Conservation (phyloP, 768 basidiomycete species). For the Serendipita sp. region DNA sequence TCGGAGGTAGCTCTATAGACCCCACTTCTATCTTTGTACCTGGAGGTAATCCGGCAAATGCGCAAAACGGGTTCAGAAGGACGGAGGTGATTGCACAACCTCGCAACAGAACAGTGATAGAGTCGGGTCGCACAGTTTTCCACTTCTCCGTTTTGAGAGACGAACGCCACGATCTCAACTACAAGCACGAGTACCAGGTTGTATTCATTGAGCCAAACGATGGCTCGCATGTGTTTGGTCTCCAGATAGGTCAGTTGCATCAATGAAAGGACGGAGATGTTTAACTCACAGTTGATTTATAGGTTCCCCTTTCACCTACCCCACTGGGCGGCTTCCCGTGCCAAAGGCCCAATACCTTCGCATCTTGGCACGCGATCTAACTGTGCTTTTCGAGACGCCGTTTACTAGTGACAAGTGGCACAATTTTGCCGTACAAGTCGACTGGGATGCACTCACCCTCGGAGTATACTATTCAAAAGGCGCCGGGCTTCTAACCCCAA, state of each 20-base stretch:
- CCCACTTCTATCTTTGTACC: constrained; percentile 14
- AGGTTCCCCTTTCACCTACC: constrained; percentile 17
- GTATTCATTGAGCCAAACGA: constrained; percentile 49
- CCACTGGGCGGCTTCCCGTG: constrained; percentile 29
- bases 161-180: constrained; percentile 9
- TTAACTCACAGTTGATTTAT: background rate
- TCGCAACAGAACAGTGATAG: constrained; percentile 19
- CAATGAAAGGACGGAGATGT: background rate
- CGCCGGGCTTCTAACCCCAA: constrained; percentile 7
- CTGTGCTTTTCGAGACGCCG: constrained; percentile 12
- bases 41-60: constrained; percentile 13
- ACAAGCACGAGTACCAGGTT: constrained; percentile 14
- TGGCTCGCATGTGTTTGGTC: constrained; percentile 42
- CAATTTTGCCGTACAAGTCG: constrained; percentile 14
- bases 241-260: constrained; percentile 34
- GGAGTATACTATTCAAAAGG: constrained; percentile 13
- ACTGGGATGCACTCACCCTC: constrained; percentile 13
- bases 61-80: constrained; percentile 12
- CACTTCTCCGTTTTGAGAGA: constrained; percentile 12
- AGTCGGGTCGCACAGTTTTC: constrained; percentile 12
- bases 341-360: constrained; percentile 34
- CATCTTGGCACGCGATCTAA: constrained; percentile 33
- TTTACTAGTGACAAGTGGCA: constrained; percentile 12
- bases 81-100: constrained; percentile 15
- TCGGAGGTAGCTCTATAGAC: constrained; percentile 34